phyloP scores from a whole-genome alignment of 2,329 filamentous ascomycete species.

The Colletotrichum siamense region DNA sequence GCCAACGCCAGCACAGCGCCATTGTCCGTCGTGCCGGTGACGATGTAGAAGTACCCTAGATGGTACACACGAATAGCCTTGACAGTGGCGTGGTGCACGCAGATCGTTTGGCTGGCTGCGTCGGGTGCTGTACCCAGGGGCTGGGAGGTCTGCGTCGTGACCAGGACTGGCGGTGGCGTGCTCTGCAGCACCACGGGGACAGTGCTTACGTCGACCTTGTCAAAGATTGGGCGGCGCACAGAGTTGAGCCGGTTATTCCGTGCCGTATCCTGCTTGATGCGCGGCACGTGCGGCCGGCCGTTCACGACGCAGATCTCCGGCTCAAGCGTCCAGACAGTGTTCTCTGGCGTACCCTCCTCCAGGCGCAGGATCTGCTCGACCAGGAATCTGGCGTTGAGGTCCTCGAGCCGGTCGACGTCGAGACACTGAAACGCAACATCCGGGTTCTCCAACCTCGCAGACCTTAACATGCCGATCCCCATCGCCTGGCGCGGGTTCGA shows the following conservation, averaged over 20 bases:
- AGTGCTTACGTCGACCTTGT: neutral
- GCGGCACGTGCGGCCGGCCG: neutral
- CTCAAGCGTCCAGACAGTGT: neutral
- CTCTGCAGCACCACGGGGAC: neutral
- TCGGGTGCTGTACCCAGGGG: neutral
- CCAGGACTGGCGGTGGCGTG: neutral
- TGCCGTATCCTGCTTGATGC: neutral
- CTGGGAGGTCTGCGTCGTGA: neutral
- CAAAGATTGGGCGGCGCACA: neutral
- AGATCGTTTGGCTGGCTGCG: neutral
- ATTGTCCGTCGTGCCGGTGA: neutral
- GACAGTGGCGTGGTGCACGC: neutral
- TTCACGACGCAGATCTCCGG: neutral
- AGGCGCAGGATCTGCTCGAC: neutral
- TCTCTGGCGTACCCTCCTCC: neutral
- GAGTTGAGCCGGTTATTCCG: neutral
- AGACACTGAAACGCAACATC: neutral
- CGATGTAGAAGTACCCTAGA: neutral
- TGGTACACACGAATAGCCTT: neutral
- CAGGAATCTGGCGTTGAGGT: neutral
- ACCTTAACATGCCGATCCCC: conserved; percentile 4
- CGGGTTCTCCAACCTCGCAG: neutral
- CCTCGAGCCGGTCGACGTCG: neutral
- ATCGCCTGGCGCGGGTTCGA: conserved; percentile 24
- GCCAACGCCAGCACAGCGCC: neutral